Evolutionary conservation across 257 asterid genomes (phyloP), one percentile per base, ranked within the genome.

Genomic region (Nyctanthes arbortristis): DNA sequence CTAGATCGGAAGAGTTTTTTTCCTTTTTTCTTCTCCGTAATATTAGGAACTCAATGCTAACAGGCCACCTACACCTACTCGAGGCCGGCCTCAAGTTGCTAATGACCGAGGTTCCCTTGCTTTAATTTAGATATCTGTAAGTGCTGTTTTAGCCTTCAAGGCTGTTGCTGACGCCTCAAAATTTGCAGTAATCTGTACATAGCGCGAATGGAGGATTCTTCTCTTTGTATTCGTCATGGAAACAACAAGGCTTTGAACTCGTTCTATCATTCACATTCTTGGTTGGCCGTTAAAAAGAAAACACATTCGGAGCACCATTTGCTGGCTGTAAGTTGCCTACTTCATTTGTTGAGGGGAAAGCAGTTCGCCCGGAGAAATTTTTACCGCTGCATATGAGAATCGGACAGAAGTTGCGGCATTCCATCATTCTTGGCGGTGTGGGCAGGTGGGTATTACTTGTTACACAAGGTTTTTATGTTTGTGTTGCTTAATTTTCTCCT

Each of bases 51-150:
- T 94, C 55, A 94, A 91, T 81, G 98, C 98, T 67, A 92, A 94
- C 73, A 84, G 98, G 25, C 99, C 99, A 11, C 89, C 99, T 30
- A 94, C 99, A 8, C 99, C 99, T 24, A 94, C 99, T 65, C 82
- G 99, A 83, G 97, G 99, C 24, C 97, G 98, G 35, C 98, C 98
- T 70, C 97, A 88, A 84, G 99, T 79, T 67, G 69, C 93, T 47
- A 89, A 81, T 36, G 99, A 94, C 65, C 90, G 95, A 85, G 97
- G 97, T 82, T 89, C 98, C 77, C 93, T 89, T 65, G 87, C 96
- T 56, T 88, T 95, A 96, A 81, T 87, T 79, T 89, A 88, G 87
- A 67, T 67, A n/a, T n/a, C n/a, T n/a, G n/a, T n/a, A n/a, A n/a
- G n/a, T n/a, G n/a, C n/a, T n/a, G n/a, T n/a, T n/a, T n/a, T n/a